Conservation (phyloP, 75 land plant genomes). For the Cupressus sempervirens region DNA sequence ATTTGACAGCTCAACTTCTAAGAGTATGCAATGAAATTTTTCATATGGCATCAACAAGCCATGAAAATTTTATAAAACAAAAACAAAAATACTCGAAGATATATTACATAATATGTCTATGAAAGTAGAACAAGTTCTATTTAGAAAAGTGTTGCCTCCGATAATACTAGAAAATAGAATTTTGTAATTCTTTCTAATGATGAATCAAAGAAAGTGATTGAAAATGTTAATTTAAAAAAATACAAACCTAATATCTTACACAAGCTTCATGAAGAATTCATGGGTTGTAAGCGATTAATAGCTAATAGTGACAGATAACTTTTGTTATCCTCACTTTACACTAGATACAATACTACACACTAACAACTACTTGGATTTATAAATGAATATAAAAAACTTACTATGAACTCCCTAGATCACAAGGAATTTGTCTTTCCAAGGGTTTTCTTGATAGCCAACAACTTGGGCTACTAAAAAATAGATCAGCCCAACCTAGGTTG, state of each 20-base stretch:
- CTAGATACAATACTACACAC: neutral
- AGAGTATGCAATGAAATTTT: neutral
- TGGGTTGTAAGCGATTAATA: too few species aligned
- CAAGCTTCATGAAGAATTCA: too few species aligned
- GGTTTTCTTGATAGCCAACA: neutral
- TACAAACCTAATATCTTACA: too few species aligned
- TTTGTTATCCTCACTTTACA: too few species aligned
- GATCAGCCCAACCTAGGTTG: neutral
- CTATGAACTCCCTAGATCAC: too few species aligned
- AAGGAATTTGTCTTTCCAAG: too few species aligned
- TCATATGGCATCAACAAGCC: neutral
- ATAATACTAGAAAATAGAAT: neutral
- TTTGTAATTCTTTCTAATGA: too few species aligned
- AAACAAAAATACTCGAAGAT: neutral
- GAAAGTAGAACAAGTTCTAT: neutral
- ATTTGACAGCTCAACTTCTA: neutral
- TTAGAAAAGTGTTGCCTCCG: neutral
- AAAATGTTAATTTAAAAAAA: too few species aligned
- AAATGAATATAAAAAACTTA: too few species aligned
- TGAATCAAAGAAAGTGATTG: too few species aligned
- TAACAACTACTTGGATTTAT: neutral
- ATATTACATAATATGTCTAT: neutral
- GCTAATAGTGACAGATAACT: neutral
- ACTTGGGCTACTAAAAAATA: neutral
- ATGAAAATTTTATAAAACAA: neutral